Percentiles rank a stretch among this genome's conserved stretches.
phyloP scores from a whole-genome alignment of 140 eudicot genomes.

The Cichorium intybus region DNA sequence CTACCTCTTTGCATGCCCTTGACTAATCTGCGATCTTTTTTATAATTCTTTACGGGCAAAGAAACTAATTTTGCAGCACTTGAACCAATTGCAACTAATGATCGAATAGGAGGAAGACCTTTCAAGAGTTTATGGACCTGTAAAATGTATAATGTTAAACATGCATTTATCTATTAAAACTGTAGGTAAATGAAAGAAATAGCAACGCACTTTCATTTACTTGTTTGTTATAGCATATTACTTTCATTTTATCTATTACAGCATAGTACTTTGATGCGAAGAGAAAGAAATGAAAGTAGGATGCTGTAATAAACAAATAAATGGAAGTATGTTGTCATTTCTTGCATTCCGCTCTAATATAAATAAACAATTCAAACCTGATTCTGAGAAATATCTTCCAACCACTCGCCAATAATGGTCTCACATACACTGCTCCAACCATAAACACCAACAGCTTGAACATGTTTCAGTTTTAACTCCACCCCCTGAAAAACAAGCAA shows the following conservation, averaged over 20 bases:
- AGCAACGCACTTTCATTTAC: too few relatives aligned
- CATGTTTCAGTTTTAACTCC: constrained; percentile 81
- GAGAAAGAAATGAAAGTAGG: not conserved
- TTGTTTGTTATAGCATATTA: too few relatives aligned
- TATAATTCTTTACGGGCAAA: constrained; percentile 79
- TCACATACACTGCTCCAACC: constrained; percentile 86
- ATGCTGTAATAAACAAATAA: not conserved
- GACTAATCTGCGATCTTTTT: constrained; percentile 74
- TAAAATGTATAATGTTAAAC: constrained; percentile 1
- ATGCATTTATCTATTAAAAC: not conserved
- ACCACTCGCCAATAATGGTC: constrained; percentile 83
- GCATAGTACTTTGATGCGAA: too few relatives aligned
- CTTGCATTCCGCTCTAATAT: not conserved
- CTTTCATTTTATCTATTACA: too few relatives aligned
- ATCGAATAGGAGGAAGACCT: constrained; percentile 91
- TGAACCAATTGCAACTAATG: constrained; percentile 88
- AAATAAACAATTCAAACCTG: constrained; percentile 50
- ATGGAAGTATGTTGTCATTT: not conserved
- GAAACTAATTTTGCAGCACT: constrained; percentile 92
- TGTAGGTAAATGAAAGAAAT: not conserved
- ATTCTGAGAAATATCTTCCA: constrained; percentile 91
- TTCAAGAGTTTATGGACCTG: constrained; percentile 79
- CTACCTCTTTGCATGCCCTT: constrained; percentile 98
- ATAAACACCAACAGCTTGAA: constrained; percentile 82
- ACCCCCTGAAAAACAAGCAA: constrained; percentile 58